Conservation (phyloP, 805 yeast species). For the Priceomyces fermenticarens region DNA sequence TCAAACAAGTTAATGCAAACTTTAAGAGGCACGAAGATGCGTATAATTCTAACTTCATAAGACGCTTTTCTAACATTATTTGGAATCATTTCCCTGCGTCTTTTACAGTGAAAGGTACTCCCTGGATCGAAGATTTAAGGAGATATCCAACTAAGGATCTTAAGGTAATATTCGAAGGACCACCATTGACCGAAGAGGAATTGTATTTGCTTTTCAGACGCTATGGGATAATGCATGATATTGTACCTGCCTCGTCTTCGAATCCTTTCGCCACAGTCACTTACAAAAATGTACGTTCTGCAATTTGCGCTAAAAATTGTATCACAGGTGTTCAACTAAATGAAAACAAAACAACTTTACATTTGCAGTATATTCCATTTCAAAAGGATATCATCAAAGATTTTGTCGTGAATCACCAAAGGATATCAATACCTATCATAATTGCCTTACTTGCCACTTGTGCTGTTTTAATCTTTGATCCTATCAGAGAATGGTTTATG, state of each 20-base stretch:
- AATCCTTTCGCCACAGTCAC: constrained; percentile 46
- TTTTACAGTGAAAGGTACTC: constrained; percentile 81
- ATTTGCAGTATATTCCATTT: constrained; percentile 68
- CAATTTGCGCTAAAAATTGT: constrained; percentile 88
- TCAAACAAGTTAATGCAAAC: constrained; percentile 48
- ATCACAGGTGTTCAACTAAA: constrained; percentile 72
- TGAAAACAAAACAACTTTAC: constrained; percentile 54
- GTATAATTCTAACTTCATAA: constrained; percentile 8
- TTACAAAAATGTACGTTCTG: constrained; percentile 59
- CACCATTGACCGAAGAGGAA: constrained; percentile 73
- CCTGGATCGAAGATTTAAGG: constrained; percentile 94
- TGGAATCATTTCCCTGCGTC: constrained; percentile 43
- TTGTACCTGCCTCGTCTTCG: constrained; percentile 49
- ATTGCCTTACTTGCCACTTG: constrained; percentile 76
- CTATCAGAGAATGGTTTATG: constrained; percentile 80
- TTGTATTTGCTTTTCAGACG: constrained; percentile 78
- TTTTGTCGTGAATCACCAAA: constrained; percentile 69
- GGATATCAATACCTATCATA: constrained; percentile 76
- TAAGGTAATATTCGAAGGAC: constrained; percentile 73
- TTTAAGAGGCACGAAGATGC: constrained; percentile 22
- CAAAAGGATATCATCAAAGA: constrained; percentile 50
- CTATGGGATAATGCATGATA: constrained; percentile 81
- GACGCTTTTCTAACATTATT: constrained; percentile 8
- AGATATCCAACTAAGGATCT: constrained; percentile 66
- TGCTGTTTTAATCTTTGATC: constrained; percentile 88